Conservation (phyloP, 768 basidiomycete genomes). For the Cyclocybe aegerita region DNA sequence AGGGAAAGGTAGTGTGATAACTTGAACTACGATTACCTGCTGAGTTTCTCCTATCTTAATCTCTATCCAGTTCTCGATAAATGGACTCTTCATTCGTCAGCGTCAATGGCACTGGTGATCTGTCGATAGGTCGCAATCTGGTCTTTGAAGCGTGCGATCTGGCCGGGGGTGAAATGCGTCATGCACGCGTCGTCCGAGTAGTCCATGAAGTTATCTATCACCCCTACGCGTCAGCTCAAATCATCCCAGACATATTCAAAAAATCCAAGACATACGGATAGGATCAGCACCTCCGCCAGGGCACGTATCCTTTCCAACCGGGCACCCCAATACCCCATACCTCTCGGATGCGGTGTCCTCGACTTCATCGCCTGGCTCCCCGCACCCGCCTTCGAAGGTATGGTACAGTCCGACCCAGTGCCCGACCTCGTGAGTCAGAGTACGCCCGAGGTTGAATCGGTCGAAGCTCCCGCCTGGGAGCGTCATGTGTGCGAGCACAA, state of each 20-base stretch:
- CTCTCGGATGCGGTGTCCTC: slow-evolving; percentile 39
- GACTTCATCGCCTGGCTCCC: slow-evolving; percentile 32
- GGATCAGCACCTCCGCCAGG: slow-evolving; percentile 32
- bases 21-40: no score
- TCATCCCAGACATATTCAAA: no score
- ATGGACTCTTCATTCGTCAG: no score
- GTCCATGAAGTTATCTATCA: slow-evolving; percentile 43
- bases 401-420: slow-evolving; percentile 42
- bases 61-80: no score
- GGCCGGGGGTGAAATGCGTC: slow-evolving; percentile 38
- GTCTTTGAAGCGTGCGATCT: slow-evolving; percentile 13
- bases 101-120: no score
- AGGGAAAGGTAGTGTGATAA: no score
- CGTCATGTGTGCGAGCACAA: slow-evolving; percentile 29
- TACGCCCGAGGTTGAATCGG: slow-evolving; percentile 32
- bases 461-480: slow-evolving; percentile 29
- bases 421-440: slow-evolving; percentile 36
- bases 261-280: slow-evolving; percentile 18
- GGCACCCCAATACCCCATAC: slow-evolving; percentile 31
- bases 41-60: no score
- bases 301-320: slow-evolving; percentile 30
- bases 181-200: slow-evolving; percentile 44
- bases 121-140: slow-evolving; percentile 9
- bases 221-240: not conserved
- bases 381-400: slow-evolving; percentile 27